phyloP scores from a whole-genome alignment of 345 rosid genomes.

The Garcia nutans region DNA sequence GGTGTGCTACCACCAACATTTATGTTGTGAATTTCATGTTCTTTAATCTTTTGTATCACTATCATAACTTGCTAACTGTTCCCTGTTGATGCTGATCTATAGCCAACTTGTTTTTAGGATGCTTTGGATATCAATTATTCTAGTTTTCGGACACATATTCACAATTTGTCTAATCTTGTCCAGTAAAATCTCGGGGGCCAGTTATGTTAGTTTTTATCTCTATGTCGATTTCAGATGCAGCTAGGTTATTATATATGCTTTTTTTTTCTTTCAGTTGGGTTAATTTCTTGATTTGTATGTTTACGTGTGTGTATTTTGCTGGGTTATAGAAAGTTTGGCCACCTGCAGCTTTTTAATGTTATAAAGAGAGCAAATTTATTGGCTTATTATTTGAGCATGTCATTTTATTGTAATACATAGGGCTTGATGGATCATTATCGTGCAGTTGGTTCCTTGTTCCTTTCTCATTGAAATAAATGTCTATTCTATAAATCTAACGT shows the following conservation, averaged over 20 bases:
- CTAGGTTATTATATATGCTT: constrained; percentile 10
- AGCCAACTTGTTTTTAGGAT: constrained; percentile 42
- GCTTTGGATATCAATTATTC: constrained; percentile 64
- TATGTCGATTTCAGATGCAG: constrained; percentile 10
- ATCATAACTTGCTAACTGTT: constrained; percentile 2
- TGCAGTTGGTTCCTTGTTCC: not conserved
- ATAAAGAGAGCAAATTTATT: not conserved
- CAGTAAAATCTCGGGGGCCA: constrained; percentile 55
- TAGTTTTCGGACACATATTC: constrained; percentile 82
- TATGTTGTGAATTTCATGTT: not conserved
- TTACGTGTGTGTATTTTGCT: constrained; percentile 13
- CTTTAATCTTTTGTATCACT: not conserved
- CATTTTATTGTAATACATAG: not conserved
- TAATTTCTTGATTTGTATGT: not conserved
- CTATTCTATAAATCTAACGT: not conserved
- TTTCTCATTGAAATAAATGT: not conserved
- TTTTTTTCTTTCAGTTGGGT: not conserved
- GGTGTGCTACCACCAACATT: no score
- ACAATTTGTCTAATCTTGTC: constrained; percentile 79
- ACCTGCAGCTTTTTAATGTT: constrained; percentile 40
- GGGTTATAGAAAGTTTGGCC: constrained; percentile 46
- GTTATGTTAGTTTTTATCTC: constrained; percentile 34
- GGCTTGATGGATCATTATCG: no score
- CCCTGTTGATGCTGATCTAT: constrained; percentile 21
- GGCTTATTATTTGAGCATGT: not conserved